Conservation (phyloP, 2,329 filamentous ascomycete species). For the Fusarium sp. region DNA sequence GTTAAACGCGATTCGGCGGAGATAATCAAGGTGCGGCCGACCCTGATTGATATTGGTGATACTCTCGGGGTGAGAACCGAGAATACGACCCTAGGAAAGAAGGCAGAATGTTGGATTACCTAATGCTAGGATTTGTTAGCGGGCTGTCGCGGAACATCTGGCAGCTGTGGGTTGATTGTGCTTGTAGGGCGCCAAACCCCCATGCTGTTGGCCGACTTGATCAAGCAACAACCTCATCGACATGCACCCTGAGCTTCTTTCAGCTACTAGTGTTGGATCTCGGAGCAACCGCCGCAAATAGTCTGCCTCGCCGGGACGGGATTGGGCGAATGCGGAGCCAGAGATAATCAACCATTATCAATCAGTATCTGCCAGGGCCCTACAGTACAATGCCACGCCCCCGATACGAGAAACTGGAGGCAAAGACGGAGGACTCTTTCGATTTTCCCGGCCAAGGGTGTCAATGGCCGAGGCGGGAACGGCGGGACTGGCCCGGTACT, state of each 20-base stretch:
- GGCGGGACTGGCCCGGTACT: neutral
- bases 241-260: neutral
- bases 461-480: neutral
- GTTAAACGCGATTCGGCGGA: neutral
- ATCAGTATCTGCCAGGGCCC: neutral
- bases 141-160: neutral
- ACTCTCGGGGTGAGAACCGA: neutral
- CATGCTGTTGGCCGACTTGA: neutral
- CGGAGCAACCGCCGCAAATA: neutral
- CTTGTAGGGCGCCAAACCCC: neutral
- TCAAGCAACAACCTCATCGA: neutral
- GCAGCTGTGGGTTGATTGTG: neutral
- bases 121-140: neutral
- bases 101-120: neutral
- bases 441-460: neutral
- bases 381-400: neutral
- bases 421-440: neutral
- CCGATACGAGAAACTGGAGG: neutral
- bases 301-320: neutral
- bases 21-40: neutral
- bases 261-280: neutral
- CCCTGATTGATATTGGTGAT: neutral
- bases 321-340: neutral
- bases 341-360: constrained; percentile 6
- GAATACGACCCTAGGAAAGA: neutral